Base-by-base conservation (phyloP, 2,329 filamentous ascomycete species). In the Ascomycota sp. region DNA sequence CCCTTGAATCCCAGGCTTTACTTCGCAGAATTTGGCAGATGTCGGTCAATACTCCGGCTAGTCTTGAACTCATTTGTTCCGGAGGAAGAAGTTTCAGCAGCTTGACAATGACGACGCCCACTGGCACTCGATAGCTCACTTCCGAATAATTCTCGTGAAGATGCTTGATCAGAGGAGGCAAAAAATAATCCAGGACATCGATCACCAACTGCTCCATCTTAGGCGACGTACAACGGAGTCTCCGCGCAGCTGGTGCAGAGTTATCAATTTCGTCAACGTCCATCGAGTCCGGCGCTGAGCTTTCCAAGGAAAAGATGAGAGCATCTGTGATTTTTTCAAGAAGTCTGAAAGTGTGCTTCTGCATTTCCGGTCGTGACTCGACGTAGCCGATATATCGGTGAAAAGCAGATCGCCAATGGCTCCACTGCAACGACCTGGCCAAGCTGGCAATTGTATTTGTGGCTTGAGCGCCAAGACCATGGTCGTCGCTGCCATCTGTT, bases 111-210 rank as follows among this genome's bases (percentile, higher is more conserved):
- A 89, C 82, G 23, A 94, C 69, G 19, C 83, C 85, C 5, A 93
- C 77, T 1, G 86, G 85, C 22, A 94, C 76, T 48, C 89, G 80
- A 30, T 89, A 69, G 54, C 85, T 93, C 50, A 98, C 86, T 29
- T 83, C 85, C 1, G 82, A 75, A 48, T 98, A 89, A 38, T 95
- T 95, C 43, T 92, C 75, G 42, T 94, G 85, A 20, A 95, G 66
- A 46, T 93, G 89, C 27, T 72, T 69, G n/a, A 75, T 65, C 21
- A 98, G 56, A 12, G 78, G 69, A 1, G 86, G 82, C 23, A 93
- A 56, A 41, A 93, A 78, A 36, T 74, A 73, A 13, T 69, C 67
- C 25, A 69, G 65, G 30, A 95, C 59, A 40, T 93, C 82, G 1
- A 67, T 62, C 11, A 67, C 59, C 22, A 92, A 59, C 47, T 81